Evolutionary conservation across 345 rosid genomes (phyloP).

Genomic region (Aquilaria yunnanensis): DNA sequence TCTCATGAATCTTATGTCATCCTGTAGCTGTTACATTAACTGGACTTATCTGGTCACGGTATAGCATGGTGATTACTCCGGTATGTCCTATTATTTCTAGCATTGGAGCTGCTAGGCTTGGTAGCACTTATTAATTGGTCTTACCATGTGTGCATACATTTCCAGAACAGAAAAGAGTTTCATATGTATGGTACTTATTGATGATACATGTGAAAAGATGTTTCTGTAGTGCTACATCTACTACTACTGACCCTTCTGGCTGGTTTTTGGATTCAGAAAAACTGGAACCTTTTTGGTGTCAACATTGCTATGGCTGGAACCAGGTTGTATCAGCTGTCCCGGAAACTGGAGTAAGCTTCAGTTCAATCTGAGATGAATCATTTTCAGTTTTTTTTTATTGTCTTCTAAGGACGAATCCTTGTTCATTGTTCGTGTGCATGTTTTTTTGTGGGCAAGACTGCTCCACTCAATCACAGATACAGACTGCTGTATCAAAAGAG

Average conservation of each 20-base stretch:
- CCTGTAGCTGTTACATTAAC: slow-evolving; percentile 17
- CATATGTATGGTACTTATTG: no score
- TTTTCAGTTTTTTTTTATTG: no score
- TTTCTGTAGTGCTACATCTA: neutral
- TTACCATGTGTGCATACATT: no score
- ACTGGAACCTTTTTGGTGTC: slow-evolving; percentile 40
- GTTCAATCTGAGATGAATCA: no score
- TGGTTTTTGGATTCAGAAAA: slow-evolving; percentile 26
- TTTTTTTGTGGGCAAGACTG: no score
- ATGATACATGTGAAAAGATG: neutral
- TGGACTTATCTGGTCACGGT: slow-evolving; percentile 24
- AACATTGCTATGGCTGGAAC: slow-evolving; percentile 32
- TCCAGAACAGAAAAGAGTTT: no score
- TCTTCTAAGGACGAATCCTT: no score
- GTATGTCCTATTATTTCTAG: slow-evolving; percentile 11
- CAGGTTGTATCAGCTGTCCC: slow-evolving; percentile 34
- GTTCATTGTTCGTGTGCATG: no score
- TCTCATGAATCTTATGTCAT: neutral
- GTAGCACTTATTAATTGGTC: no score
- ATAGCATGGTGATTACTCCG: slow-evolving; percentile 21
- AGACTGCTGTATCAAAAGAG: no score
- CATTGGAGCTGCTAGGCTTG: neutral
- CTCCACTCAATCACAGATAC: no score
- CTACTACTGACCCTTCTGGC: no score
- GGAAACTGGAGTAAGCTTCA: slow-evolving; percentile 32